These are phyloP conservation scores for Ophiostoma quercus DNA, from an alignment of 2,329 filamentous ascomycete species.

Conservation along the genomic window DNA sequence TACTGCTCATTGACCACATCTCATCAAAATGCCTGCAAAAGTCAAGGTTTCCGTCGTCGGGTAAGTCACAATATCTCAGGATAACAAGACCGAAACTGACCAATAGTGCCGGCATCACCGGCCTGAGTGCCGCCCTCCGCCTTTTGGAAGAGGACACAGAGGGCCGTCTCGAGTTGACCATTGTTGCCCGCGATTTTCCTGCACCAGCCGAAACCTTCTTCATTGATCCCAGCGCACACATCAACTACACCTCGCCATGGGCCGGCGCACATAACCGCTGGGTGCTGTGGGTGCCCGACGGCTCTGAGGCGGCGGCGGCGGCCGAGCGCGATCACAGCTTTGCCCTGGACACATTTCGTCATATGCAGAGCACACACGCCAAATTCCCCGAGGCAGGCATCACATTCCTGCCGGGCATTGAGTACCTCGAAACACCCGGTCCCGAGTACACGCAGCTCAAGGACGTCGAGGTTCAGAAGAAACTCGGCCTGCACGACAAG, in stretches of 20 bases:
- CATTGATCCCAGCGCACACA: constrained; percentile 37
- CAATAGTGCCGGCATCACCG: constrained; percentile 49
- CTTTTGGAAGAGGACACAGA: constrained; percentile 36
- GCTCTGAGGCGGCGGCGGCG: constrained; percentile 28
- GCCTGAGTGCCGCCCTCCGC: constrained; percentile 45
- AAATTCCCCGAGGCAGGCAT: constrained; percentile 41
- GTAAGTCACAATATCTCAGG: constrained; percentile 12
- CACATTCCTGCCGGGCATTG: constrained; percentile 46
- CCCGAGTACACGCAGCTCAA: constrained; percentile 36
- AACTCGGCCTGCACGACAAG: constrained; percentile 31
- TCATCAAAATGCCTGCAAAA: constrained; percentile 16
- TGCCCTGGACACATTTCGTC: constrained; percentile 40
- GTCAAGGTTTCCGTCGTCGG: constrained; percentile 23
- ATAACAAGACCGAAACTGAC: background rate
- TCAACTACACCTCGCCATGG: constrained; percentile 55
- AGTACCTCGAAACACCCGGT: constrained; percentile 46
- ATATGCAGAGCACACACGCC: constrained; percentile 37
- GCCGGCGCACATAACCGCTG: constrained; percentile 53
- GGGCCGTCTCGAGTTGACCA: constrained; percentile 37
- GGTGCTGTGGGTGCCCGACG: constrained; percentile 38
- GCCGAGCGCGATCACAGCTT: constrained; percentile 41
- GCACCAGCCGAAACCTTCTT: constrained; percentile 40
- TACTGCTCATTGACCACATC: background rate
- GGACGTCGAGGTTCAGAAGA: constrained; percentile 32
- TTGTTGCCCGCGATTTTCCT: constrained; percentile 46